phyloP scores from a whole-genome alignment of 2,329 filamentous ascomycete genomes.

The Aspergillus fructus region DNA sequence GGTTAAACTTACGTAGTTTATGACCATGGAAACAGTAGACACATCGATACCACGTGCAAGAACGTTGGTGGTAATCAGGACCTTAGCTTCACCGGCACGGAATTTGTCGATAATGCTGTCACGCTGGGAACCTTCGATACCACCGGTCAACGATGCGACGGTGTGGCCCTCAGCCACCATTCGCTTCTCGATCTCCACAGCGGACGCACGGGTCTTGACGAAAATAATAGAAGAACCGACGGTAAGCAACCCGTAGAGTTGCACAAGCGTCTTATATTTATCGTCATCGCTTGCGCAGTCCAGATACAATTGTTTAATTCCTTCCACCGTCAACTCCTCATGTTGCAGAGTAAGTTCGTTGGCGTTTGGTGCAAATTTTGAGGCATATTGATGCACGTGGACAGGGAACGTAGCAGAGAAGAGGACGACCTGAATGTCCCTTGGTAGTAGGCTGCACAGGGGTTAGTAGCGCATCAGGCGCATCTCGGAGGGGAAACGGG shows the following conservation, averaged over 20 bases:
- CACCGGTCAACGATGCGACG: conserved; percentile 85
- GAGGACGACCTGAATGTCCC: conserved; percentile 78
- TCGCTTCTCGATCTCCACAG: conserved; percentile 76
- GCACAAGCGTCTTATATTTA: conserved; percentile 86
- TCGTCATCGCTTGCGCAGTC: conserved; percentile 79
- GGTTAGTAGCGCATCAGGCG: conserved; percentile 1
- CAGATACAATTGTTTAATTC: conserved; percentile 97
- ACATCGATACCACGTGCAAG: conserved; percentile 94
- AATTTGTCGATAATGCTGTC: conserved; percentile 85
- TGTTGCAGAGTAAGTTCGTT: conserved; percentile 85
- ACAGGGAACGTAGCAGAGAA: conserved; percentile 95
- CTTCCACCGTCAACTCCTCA: conserved; percentile 91
- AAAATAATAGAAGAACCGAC: conserved; percentile 98
- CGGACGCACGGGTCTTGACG: conserved; percentile 87
- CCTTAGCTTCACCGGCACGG: conserved; percentile 82
- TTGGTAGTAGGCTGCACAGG: conserved; percentile 65
- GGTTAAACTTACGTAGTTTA: conserved; percentile 71
- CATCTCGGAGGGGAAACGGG: neutral
- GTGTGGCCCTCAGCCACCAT: conserved; percentile 90
- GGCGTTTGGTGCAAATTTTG: conserved; percentile 78
- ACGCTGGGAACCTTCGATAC: conserved; percentile 77
- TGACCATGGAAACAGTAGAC: conserved; percentile 90
- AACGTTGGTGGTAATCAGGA: conserved; percentile 96
- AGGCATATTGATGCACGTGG: conserved; percentile 79
- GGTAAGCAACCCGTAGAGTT: conserved; percentile 93